phyloP scores from a whole-genome alignment of 1,284 basidiomycete species.

The Cryptococcus maquisensis region DNA sequence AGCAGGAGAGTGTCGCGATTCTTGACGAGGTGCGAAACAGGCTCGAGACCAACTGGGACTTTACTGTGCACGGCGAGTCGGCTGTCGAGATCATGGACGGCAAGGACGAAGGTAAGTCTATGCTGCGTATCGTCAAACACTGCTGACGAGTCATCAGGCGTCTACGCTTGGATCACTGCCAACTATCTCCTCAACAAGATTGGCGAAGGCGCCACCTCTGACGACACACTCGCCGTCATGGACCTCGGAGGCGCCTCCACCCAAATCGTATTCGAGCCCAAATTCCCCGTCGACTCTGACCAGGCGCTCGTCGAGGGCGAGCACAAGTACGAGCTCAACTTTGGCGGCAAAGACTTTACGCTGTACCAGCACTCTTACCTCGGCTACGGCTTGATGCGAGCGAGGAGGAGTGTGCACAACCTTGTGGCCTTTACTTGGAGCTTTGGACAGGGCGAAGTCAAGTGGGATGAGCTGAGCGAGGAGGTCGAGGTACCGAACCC shows the following conservation, averaged over 20 bases:
- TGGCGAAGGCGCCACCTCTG: conserved; percentile 54
- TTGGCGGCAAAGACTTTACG: conserved; percentile 65
- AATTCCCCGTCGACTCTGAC: conserved; percentile 54
- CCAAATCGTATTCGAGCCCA: conserved; percentile 95
- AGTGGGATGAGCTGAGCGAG: conserved; percentile 50
- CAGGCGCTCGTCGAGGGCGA: conserved; percentile 73
- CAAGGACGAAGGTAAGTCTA: conserved; percentile 70
- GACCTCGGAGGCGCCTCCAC: conserved; percentile 96
- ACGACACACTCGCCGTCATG: conserved; percentile 79
- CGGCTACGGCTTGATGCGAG: conserved; percentile 92
- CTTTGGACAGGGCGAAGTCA: conserved; percentile 46
- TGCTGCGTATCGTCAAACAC: not conserved
- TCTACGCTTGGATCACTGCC: conserved; percentile 97
- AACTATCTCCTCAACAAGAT: conserved; percentile 84
- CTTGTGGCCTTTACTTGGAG: conserved; percentile 82
- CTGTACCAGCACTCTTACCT: conserved; percentile 95
- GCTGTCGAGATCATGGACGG: conserved; percentile 91
- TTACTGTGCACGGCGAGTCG: conserved; percentile 59
- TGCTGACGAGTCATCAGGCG: conserved; percentile 43
- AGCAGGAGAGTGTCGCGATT: conserved; percentile 65
- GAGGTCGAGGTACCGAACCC: conserved; percentile 61
- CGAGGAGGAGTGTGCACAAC: conserved; percentile 77
- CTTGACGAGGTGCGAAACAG: conserved; percentile 68
- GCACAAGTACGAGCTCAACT: conserved; percentile 83
- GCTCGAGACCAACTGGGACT: conserved; percentile 67